These are phyloP conservation scores for Acephala macrosclerotiorum DNA, from an alignment of 2,329 filamentous ascomycete species.

Conservation along the genomic window DNA sequence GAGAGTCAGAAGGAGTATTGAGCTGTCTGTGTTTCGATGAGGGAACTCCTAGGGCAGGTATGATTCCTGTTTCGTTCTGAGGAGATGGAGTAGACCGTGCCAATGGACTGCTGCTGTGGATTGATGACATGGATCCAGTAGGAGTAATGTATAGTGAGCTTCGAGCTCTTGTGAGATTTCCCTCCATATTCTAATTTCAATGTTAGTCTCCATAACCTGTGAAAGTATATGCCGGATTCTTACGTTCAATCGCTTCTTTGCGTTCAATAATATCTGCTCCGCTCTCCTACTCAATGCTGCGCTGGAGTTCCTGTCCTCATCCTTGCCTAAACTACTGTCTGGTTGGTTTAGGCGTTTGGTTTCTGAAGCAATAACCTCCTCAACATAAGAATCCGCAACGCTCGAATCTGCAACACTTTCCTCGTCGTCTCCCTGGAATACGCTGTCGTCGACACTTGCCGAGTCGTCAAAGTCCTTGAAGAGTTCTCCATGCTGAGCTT, in stretches of 20 bases:
- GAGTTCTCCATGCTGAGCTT: slow-evolving; percentile 52
- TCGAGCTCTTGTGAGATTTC: slow-evolving; percentile 82
- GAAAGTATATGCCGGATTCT: slow-evolving; percentile 43
- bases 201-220: slow-evolving; percentile 27
- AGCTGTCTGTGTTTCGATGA: slow-evolving; percentile 38
- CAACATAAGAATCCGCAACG: slow-evolving; percentile 51
- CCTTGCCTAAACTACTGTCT: slow-evolving; percentile 46
- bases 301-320: slow-evolving; percentile 73
- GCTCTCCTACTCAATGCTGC: slow-evolving; percentile 81
- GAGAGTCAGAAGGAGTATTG: slow-evolving; percentile 32
- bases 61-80: slow-evolving; percentile 30
- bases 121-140: slow-evolving; percentile 55
- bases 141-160: slow-evolving; percentile 66
- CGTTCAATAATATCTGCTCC: slow-evolving; percentile 90
- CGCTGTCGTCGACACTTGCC: slow-evolving; percentile 66
- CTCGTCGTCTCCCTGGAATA: slow-evolving; percentile 72
- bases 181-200: slow-evolving; percentile 83
- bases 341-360: slow-evolving; percentile 36
- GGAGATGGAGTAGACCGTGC: slow-evolving; percentile 43
- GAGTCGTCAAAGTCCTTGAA: slow-evolving; percentile 70
- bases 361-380: slow-evolving; percentile 42
- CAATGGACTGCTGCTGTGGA: slow-evolving; percentile 47
- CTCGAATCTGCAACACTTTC: slow-evolving; percentile 64
- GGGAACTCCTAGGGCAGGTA: slow-evolving; percentile 30
- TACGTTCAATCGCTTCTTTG: slow-evolving; percentile 87